Base-by-base conservation (phyloP, 2,329 filamentous ascomycete genomes). In the Fusarium miscanthi region DNA sequence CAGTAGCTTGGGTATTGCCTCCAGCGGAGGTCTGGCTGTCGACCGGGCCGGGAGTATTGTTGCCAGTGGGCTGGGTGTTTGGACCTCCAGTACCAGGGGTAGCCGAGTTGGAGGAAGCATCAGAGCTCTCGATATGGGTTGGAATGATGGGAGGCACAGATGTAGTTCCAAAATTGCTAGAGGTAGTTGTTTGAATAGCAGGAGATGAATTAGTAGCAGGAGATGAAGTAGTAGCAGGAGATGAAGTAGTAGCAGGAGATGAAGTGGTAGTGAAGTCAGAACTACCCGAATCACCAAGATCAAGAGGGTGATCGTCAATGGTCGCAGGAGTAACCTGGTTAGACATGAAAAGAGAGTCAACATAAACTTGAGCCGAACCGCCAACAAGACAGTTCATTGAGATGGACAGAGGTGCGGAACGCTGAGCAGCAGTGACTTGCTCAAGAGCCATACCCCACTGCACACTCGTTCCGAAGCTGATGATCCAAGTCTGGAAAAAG, bases 291-390 rank as follows among this genome's bases (percentile, higher is more conserved):
- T 42, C 41, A n/a, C 66, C 63, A 17, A 69, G 68, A 16, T 72
- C 70, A 37, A 73, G 45, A 19, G 45, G 40, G 46, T 63, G 62
- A 3, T 61, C 52, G 31, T 69, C 23, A 3, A 73, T 73, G 25
- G 60, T 73, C 13, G 46, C 23, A 12, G 70, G 70, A 0, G 70
- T 73, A 16, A 72, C 69, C 17, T 67, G 43, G 23, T 72, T 72
- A 17, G 69, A 72, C 52, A 73, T 63, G 52, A 73, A 73, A n/a
- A 73, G 52, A 2, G 70, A 69, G 30, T 73, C 70, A n/a, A 73
- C 43, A 5, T 70, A 70, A 2, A 73, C 19, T n/a, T 61, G 43
- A 23, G 65, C 62, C 2, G 62, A 25, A 1, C 66, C 69, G 3
- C 69, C 69, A 6, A 40, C 6, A 0, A 59, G 2, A 7, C 70